Evolutionary conservation across 1,284 basidiomycete genomes (phyloP).

Genomic region (Puccinia hordei): DNA sequence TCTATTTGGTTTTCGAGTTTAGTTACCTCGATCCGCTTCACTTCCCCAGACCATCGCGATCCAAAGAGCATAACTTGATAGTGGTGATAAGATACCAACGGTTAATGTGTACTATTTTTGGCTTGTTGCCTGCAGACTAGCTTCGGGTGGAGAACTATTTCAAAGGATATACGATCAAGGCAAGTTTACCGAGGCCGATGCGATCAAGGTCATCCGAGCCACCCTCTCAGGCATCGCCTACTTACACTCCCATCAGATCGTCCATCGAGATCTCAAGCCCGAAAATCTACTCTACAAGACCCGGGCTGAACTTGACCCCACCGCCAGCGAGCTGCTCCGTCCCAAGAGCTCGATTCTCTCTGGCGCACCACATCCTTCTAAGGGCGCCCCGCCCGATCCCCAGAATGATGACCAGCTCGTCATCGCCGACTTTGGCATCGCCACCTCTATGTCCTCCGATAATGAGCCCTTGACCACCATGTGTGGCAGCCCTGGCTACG

Average conservation of each 20-base stretch:
- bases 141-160: slow-evolving; percentile 62
- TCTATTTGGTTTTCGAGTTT: slow-evolving; percentile 37
- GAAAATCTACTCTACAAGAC: slow-evolving; percentile 93
- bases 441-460: slow-evolving; percentile 77
- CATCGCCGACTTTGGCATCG: slow-evolving; percentile 95
- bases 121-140: slow-evolving; percentile 15
- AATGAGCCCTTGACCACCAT: slow-evolving; percentile 77
- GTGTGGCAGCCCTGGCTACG: slow-evolving; percentile 90
- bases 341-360: slow-evolving; percentile 10
- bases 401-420: slow-evolving; percentile 65
- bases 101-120: background rate
- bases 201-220: slow-evolving; percentile 46
- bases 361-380: background rate
- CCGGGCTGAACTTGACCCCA: slow-evolving; percentile 62
- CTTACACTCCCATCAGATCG: slow-evolving; percentile 70
- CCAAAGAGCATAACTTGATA: background rate
- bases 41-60: too few species aligned
- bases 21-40: background rate
- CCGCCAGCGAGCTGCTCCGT: slow-evolving; percentile 48
- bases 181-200: slow-evolving; percentile 83
- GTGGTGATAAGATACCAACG: background rate
- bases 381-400: background rate
- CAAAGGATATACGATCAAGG: slow-evolving; percentile 77
- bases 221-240: slow-evolving; percentile 54
- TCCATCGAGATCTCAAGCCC: slow-evolving; percentile 88